These are phyloP conservation scores for Dysphania ambrosioides DNA, from an alignment of 148 eudicot genomes.

Conservation along the genomic window DNA sequence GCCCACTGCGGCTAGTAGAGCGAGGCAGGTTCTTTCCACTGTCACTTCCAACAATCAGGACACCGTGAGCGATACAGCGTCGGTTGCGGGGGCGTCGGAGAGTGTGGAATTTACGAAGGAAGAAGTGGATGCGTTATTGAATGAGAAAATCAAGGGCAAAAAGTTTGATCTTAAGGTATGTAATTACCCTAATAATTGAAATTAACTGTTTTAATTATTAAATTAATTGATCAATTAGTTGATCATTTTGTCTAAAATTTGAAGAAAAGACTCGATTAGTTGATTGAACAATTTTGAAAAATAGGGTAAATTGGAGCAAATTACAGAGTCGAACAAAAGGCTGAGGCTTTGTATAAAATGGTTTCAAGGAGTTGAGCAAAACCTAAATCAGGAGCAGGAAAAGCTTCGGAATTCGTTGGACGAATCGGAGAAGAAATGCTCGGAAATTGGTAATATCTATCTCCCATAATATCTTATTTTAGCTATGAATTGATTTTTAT, in stretches of 20 bases:
- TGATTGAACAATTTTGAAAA: background rate
- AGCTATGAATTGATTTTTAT: no score
- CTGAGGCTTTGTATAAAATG: constrained; percentile 57
- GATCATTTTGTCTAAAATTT: no score
- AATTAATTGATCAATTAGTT: background rate
- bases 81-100: constrained; percentile 36
- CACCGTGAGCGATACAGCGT: constrained; percentile 25
- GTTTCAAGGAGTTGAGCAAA: constrained; percentile 58
- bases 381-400: constrained; percentile 45
- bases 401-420: constrained; percentile 36
- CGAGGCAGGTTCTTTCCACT: constrained; percentile 40
- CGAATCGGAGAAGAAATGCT: constrained; percentile 40
- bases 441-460: constrained; percentile 40
- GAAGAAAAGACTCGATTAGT: background rate
- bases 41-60: constrained; percentile 37
- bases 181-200: background rate
- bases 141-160: constrained; percentile 66
- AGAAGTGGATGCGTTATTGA: constrained; percentile 61
- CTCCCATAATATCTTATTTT: background rate
- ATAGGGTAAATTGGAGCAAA: constrained; percentile 62
- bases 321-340: constrained; percentile 44
- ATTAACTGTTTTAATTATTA: background rate
- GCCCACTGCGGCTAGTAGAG: constrained; percentile 35
- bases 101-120: constrained; percentile 52
- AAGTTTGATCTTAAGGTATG: constrained; percentile 58